Evolutionary conservation across 306 rosid genomes (phyloP).

Genomic region (Urtica urens): DNA sequence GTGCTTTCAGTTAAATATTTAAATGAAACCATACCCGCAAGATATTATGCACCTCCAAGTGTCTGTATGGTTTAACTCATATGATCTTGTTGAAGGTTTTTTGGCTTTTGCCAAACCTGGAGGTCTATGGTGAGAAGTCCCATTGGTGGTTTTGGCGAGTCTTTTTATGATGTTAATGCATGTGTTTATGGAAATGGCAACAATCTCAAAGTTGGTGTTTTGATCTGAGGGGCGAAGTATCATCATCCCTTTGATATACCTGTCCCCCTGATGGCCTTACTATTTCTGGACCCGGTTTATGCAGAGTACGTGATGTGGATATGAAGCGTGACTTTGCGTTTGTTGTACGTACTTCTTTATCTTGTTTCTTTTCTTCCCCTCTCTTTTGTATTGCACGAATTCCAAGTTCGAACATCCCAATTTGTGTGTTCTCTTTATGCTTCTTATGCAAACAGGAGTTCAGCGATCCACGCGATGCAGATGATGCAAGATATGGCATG

Average conservation of each 20-base stretch:
- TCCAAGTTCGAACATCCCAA: constrained; percentile 12
- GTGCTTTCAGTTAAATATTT: constrained; percentile 8
- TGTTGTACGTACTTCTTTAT: constrained; percentile 51
- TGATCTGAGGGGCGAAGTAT: constrained; percentile 49
- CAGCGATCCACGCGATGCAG: constrained; percentile 79
- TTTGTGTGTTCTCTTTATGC: constrained; percentile 14
- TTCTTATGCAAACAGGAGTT: constrained; percentile 51
- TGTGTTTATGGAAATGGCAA: constrained; percentile 43
- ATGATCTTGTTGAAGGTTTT: constrained; percentile 53
- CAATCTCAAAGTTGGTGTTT: constrained; percentile 46
- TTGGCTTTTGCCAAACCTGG: constrained; percentile 52
- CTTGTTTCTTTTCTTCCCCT: not conserved
- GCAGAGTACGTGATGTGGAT: constrained; percentile 88
- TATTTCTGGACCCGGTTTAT: constrained; percentile 44
- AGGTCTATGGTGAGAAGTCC: constrained; percentile 47
- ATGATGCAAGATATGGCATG: constrained; percentile 68
- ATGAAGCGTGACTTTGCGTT: constrained; percentile 84
- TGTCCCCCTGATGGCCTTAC: constrained; percentile 51
- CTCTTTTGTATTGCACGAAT: constrained; percentile 1
- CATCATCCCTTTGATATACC: constrained; percentile 42
- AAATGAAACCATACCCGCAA: constrained; percentile 17
- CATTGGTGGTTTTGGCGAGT: constrained; percentile 53
- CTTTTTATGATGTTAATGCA: constrained; percentile 44
- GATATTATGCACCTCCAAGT: constrained; percentile 21
- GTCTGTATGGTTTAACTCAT: constrained; percentile 42